phyloP scores from a whole-genome alignment of 1,284 basidiomycete genomes.

The Phylloporus sp. region DNA sequence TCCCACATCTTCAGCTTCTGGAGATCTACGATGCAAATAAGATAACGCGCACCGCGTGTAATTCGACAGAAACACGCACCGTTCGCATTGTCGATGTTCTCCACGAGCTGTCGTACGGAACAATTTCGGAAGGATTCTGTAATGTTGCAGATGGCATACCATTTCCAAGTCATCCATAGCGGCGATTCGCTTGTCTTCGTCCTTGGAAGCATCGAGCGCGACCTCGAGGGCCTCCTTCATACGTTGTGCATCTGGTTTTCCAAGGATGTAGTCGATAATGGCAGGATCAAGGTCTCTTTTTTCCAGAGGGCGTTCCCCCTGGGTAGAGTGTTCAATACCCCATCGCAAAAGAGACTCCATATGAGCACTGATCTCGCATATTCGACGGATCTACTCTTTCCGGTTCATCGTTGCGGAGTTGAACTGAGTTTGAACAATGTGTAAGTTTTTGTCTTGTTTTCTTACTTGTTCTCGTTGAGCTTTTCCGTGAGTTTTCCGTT shows the following conservation, averaged over 20 bases:
- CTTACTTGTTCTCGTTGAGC: conserved; percentile 23
- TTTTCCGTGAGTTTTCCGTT: conserved; percentile 2
- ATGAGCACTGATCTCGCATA: too few relatives aligned
- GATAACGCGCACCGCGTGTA: neutral
- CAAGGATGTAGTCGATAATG: conserved; percentile 86
- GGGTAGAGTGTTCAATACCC: conserved; percentile 69
- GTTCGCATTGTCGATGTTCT: conserved; percentile 96
- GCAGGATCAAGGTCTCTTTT: conserved; percentile 69
- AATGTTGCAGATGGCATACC: conserved; percentile 50
- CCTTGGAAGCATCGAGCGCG: conserved; percentile 65
- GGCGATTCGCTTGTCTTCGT: conserved; percentile 70
- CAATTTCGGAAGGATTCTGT: neutral
- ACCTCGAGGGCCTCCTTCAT: conserved; percentile 88
- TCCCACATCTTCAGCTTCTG: conserved; percentile 87
- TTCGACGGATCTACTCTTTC: too few relatives aligned
- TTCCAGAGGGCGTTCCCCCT: conserved; percentile 36
- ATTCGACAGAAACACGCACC: conserved; percentile 47
- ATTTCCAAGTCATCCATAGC: conserved; percentile 97
- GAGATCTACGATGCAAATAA: conserved; percentile 66
- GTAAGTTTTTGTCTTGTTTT: neutral
- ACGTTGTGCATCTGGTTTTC: conserved; percentile 80
- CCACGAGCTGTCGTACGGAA: conserved; percentile 69
- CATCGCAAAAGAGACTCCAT: conserved; percentile 78
- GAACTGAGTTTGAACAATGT: conserved; percentile 16
- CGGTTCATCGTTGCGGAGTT: conserved; percentile 18